Percentiles rank a stretch among this genome's conserved stretches.
phyloP scores from a whole-genome alignment of 192 early-diverging fungal species.

The Backusella parvicylindrica region DNA sequence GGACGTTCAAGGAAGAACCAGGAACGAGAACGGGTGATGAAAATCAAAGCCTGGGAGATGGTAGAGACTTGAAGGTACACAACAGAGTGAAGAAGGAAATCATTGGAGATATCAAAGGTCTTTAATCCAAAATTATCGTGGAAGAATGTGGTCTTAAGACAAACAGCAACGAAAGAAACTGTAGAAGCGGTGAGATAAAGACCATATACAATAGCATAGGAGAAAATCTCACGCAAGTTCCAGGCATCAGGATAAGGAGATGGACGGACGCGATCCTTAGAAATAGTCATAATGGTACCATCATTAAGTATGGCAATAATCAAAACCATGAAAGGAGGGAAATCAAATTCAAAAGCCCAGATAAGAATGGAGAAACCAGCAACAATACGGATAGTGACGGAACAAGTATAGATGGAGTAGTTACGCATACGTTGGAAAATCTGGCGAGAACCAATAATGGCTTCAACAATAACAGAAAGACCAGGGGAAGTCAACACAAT shows the following conservation, averaged over 20 bases:
- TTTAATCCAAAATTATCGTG: conserved; percentile 55
- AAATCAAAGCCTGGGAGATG: conserved; percentile 69
- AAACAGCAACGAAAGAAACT: conserved; percentile 62
- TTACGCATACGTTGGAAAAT: conserved; percentile 97
- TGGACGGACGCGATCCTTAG: conserved; percentile 78
- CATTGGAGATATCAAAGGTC: conserved; percentile 48
- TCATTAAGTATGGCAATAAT: conserved; percentile 91
- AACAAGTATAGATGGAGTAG: conserved; percentile 90
- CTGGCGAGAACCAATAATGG: conserved; percentile 83
- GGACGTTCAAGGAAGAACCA: conserved; percentile 66
- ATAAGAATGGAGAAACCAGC: conserved; percentile 65
- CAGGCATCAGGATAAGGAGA: conserved; percentile 82
- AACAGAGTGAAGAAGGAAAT: conserved; percentile 61
- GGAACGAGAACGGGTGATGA: conserved; percentile 64
- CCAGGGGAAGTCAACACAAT: conserved; percentile 77
- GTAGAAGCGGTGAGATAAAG: conserved; percentile 81
- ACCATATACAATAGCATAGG: conserved; percentile 81
- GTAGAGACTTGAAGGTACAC: conserved; percentile 76
- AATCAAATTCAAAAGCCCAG: conserved; percentile 76
- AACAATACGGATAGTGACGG: conserved; percentile 78
- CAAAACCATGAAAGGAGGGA: conserved; percentile 83
- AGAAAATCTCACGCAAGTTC: conserved; percentile 85
- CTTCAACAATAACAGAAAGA: conserved; percentile 86
- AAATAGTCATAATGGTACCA: conserved; percentile 90
- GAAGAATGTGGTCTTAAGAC: conserved; percentile 61